Conservation (phyloP, 192 early-diverging fungal species). For the Lobosporangium transversale region DNA sequence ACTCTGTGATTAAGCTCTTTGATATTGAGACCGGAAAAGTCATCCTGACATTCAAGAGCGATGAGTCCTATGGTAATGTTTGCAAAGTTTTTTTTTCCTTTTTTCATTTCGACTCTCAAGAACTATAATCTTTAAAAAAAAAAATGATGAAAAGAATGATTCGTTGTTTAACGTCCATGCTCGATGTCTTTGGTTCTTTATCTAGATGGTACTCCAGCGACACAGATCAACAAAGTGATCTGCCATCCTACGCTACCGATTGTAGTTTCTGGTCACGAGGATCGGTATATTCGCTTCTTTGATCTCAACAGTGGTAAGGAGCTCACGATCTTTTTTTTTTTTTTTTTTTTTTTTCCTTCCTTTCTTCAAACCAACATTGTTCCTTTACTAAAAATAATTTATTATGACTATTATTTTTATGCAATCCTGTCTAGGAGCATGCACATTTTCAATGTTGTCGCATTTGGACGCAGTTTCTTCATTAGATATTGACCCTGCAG, state of each 20-base stretch:
- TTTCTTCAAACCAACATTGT: background rate
- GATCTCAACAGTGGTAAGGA: conserved; percentile 75
- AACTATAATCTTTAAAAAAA: background rate
- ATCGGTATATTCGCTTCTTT: conserved; percentile 78
- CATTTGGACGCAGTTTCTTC: conserved; percentile 76
- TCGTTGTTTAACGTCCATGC: background rate
- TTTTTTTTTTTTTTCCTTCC: conserved; percentile 2
- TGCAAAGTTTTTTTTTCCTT: no score
- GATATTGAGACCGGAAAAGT: conserved; percentile 80
- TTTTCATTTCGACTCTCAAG: background rate
- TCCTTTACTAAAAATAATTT: no score
- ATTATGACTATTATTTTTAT: background rate
- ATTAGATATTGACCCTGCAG: conserved; percentile 71
- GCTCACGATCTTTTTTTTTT: background rate
- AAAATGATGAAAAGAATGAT: background rate
- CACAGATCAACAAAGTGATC: conserved; percentile 84
- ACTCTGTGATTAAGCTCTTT: conserved; percentile 73
- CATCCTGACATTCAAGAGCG: conserved; percentile 63
- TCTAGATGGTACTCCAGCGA: conserved; percentile 66
- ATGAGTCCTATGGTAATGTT: conserved; percentile 75
- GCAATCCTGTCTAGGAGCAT: conserved; percentile 70
- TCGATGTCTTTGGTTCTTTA: conserved; percentile 6
- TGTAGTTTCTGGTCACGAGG: conserved; percentile 81
- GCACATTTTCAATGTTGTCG: conserved; percentile 69
- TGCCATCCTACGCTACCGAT: conserved; percentile 78